Base-by-base conservation (phyloP, 2,329 filamentous ascomycete genomes). In the Fusarium sp. region DNA sequence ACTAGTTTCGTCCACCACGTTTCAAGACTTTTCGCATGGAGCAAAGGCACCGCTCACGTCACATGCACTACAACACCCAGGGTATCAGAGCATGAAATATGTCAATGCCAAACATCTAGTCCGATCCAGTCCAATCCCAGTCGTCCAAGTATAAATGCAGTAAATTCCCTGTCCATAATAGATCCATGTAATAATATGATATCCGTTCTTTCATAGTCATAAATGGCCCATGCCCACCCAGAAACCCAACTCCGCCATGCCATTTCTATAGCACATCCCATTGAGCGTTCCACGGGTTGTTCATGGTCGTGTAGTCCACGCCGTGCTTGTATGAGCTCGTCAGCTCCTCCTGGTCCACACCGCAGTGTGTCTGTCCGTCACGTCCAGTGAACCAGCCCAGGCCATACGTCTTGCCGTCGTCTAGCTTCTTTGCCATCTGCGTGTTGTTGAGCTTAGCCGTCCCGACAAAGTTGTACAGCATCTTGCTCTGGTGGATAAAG, bases 401-500 rank as follows among this genome's bases (percentile, higher is more conserved):
- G 2, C 92, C 93, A 80, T 95, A 96, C 44, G 86, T 91, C 83
- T 88, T 87, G n/a, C 88, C 82, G 11, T 80, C 82, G 69, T 89
- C 88, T 38, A 95, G 84, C 79, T 87, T 86, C 64, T 81, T 81
- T 72, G 88, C 89, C 90, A 94, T 93, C 78, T 90, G 83, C 16
- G 85, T 83, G 62, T 88, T 90, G 73, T 86, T 88, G 59, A 91
- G 82, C 81, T 89, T 89, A 69, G 91, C 89, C 24, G 92, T 94
- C 46, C 89, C 90, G 16, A 94, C 91, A 80, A 95, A 95, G 77
- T 90, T 89, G 71, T 91, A 91, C 53, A 95, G 83, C 93, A 95
- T 95, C 82, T 93, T 93, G 80, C 89, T 92, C 83, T 94, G 92
- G 81, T 95, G 92, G 68, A 95, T 93, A 78, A 92, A 95, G 0